Conservation (phyloP, 495 filamentous ascomycete species). For the Massariosphaeria phaeospora region DNA sequence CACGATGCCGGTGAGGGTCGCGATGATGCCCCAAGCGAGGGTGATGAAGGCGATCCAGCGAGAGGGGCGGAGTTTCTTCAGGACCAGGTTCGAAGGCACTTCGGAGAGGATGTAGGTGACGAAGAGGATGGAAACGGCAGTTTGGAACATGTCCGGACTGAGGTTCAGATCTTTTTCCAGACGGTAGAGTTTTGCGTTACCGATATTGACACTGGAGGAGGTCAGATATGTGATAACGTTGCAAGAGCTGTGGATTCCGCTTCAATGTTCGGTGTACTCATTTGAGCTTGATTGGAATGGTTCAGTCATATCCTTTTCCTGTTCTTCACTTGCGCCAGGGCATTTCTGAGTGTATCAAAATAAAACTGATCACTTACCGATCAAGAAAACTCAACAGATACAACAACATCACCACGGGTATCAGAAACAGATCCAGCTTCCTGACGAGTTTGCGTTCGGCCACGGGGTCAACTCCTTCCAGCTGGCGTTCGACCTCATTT, state of each 20-base stretch:
- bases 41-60: slow-evolving; percentile 64
- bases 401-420: slow-evolving; percentile 57
- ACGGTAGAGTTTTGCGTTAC: slow-evolving; percentile 64
- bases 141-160: slow-evolving; percentile 60
- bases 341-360: neutral
- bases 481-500: slow-evolving; percentile 16
- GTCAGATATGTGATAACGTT: too few species aligned
- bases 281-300: neutral
- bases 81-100: slow-evolving; percentile 58
- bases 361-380: slow-evolving; percentile 38
- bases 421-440: slow-evolving; percentile 55
- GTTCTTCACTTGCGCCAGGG: too few species aligned
- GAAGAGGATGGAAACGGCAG: slow-evolving; percentile 66
- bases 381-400: slow-evolving; percentile 67
- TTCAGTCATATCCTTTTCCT: too few species aligned
- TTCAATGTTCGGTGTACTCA: slow-evolving; percentile 8
- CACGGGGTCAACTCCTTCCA: slow-evolving; percentile 40
- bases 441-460: slow-evolving; percentile 47
- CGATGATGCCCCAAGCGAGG: slow-evolving; percentile 64
- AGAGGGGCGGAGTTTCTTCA: slow-evolving; percentile 61
- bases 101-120: slow-evolving; percentile 60
- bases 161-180: slow-evolving; percentile 63
- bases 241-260: too few species aligned
- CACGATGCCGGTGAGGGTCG: slow-evolving; percentile 61
- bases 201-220: slow-evolving; percentile 61